A percentile compares a stretch with the other conserved stretches of the same genome.
phyloP scores from a whole-genome alignment of 805 yeast genomes.

The Cyberlindnera mycetangii region DNA sequence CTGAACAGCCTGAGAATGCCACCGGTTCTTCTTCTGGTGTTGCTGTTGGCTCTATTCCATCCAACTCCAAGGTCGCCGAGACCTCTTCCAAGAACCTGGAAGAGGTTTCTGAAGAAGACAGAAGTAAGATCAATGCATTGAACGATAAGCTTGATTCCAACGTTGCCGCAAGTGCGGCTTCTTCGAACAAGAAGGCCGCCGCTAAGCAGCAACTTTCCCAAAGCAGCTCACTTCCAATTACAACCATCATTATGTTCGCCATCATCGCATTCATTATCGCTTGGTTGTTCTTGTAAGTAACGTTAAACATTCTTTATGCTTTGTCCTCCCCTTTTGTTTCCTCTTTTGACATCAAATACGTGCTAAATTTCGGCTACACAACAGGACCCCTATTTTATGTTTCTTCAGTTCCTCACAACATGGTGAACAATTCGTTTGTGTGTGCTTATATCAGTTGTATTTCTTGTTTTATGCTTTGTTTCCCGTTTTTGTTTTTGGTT shows the following conservation, averaged over 20 bases:
- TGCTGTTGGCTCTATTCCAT: constrained; percentile 3
- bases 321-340: not conserved
- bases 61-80: constrained; percentile 4
- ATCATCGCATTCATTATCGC: constrained; percentile 57
- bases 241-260: constrained; percentile 51
- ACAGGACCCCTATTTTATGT: not conserved
- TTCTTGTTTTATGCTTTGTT: not conserved
- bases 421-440: not conserved
- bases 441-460: not conserved
- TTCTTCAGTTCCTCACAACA: not conserved
- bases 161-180: constrained; percentile 27
- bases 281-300: constrained; percentile 53
- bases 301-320: not conserved
- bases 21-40: constrained; percentile 18
- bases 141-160: constrained; percentile 44
- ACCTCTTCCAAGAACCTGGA: constrained; percentile 12
- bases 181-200: constrained; percentile 22
- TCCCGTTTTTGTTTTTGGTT: not conserved
- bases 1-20: constrained; percentile 1
- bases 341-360: not conserved
- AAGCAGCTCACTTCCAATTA: constrained; percentile 49
- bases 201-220: constrained; percentile 31
- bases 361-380: not conserved
- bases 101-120: constrained; percentile 38
- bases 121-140: constrained; percentile 41